Percentiles rank a stretch among this genome's conserved stretches.
Evolutionary conservation across 176 grass and related monocot species (phyloP).

Genomic region (Areca catechu): DNA sequence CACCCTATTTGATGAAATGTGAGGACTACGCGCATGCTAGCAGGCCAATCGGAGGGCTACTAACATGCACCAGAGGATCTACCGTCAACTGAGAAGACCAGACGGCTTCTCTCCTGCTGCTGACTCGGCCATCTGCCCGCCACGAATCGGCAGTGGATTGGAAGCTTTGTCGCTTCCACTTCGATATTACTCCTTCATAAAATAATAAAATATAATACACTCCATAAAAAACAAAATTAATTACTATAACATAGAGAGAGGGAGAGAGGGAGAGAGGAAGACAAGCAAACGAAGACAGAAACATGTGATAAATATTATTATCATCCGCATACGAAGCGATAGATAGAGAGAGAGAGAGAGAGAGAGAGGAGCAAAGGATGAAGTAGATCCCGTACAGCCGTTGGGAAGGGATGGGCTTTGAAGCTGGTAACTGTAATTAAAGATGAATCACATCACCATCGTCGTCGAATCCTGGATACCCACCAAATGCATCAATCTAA

Average conservation of each 20-base stretch:
- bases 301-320: background rate
- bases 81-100: background rate
- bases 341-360: background rate
- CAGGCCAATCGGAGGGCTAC: slow-evolving; percentile 9
- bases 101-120: background rate
- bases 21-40: no score
- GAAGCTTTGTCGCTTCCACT: slow-evolving; percentile 16
- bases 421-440: no score
- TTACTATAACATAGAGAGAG: no score
- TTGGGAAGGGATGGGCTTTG: no score
- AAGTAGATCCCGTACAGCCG: background rate
- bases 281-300: slow-evolving; percentile 5
- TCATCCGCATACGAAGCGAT: background rate
- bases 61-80: slow-evolving; percentile 1
- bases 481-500: slow-evolving; percentile 15
- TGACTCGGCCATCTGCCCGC: background rate
- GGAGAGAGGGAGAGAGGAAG: background rate
- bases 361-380: background rate
- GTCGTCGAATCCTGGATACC: background rate
- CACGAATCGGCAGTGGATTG: slow-evolving; percentile 7
- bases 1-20: no score
- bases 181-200: background rate
- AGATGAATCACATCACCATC: background rate
- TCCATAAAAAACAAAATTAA: no score
- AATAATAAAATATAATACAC: no score